Conservation (phyloP, 257 asterid species). For the Cinchona pubescens region DNA sequence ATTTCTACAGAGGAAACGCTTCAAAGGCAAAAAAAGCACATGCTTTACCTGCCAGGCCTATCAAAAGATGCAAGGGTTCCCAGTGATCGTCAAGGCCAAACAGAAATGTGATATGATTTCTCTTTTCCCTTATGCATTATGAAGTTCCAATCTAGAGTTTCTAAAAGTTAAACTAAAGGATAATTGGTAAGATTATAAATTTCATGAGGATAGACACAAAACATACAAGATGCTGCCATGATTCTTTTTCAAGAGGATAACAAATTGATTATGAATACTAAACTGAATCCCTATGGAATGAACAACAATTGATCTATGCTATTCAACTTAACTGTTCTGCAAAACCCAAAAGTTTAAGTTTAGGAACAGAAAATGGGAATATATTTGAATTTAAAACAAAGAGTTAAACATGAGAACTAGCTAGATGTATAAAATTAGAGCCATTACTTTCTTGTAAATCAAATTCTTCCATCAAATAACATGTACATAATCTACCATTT, state of each 20-base stretch:
- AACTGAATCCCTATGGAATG: background rate
- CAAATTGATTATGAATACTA: no score
- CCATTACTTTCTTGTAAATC: background rate
- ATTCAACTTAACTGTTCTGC: background rate
- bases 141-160: slow-evolving; percentile 68
- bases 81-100: slow-evolving; percentile 88
- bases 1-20: background rate
- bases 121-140: slow-evolving; percentile 53
- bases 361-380: background rate
- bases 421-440: background rate
- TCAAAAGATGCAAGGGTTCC: slow-evolving; percentile 81
- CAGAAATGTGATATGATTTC: slow-evolving; percentile 58
- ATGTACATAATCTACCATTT: background rate
- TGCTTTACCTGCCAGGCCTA: slow-evolving; percentile 82
- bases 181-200: slow-evolving; percentile 1
- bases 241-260: background rate
- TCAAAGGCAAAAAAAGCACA: background rate
- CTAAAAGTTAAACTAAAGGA: slow-evolving; percentile 45
- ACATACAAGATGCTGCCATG: background rate
- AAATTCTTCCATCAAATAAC: background rate
- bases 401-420: background rate
- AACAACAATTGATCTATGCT: background rate
- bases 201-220: background rate
- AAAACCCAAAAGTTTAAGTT: no score
- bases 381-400: background rate